phyloP scores from a whole-genome alignment of 495 filamentous ascomycete species.

The Hypoxylon fuscum region DNA sequence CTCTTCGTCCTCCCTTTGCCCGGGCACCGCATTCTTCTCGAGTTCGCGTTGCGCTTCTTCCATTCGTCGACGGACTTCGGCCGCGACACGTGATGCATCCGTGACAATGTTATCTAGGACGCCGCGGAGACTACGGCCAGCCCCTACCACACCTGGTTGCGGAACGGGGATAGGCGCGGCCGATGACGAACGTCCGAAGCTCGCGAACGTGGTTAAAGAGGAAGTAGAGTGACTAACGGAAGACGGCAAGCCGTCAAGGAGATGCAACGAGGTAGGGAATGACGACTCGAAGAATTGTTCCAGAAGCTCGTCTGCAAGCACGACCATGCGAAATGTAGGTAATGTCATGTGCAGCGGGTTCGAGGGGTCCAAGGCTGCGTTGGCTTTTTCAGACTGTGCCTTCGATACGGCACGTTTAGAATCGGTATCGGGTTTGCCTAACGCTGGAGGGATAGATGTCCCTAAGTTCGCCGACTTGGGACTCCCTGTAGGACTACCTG shows the following conservation, averaged over 20 bases:
- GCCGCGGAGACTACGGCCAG: conserved; percentile 83
- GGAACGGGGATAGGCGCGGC: conserved; percentile 46
- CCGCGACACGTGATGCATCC: conserved; percentile 94
- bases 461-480: conserved; percentile 39
- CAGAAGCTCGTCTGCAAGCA: conserved; percentile 92
- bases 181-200: conserved; percentile 56
- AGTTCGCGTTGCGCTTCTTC: conserved; percentile 90
- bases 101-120: conserved; percentile 97
- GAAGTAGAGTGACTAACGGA: conserved; percentile 55
- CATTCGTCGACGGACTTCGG: conserved; percentile 88
- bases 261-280: conserved; percentile 71
- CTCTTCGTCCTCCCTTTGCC: conserved; percentile 74
- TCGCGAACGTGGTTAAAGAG: conserved; percentile 81
- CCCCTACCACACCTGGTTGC: conserved; percentile 56
- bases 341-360: conserved; percentile 95
- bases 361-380: conserved; percentile 88
- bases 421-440: conserved; percentile 38
- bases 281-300: conserved; percentile 94
- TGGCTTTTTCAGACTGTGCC: conserved; percentile 71
- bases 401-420: conserved; percentile 56
- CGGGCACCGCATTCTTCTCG: conserved; percentile 74
- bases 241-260: conserved; percentile 56
- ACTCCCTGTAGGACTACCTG: no score
- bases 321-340: conserved; percentile 98
- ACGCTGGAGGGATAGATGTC: conserved; percentile 29